Evolutionary conservation across 1,139 yeast species (phyloP), one percentile per base, ranked within the genome.

Genomic region (Pichia norvegensis): DNA sequence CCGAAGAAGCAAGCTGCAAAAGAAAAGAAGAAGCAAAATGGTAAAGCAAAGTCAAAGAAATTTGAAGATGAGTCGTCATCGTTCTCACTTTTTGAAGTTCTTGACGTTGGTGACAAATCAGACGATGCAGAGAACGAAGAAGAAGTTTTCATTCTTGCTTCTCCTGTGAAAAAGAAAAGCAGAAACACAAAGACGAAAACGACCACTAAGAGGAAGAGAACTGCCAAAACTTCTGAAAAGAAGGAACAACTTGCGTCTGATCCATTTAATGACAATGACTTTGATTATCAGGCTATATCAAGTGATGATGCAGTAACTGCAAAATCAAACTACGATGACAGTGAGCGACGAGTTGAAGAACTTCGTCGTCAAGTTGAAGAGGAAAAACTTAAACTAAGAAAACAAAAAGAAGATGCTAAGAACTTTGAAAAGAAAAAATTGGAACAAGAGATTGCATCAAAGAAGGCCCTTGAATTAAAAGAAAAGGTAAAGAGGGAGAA

Each of bases 11-110:
- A 8, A 8, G 14, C 8, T 16, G 7, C 21, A 4, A 31, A 36
- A 35, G 19, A 29, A 17, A 38, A 17, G 40, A 27, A 25, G 33
- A 27, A 16, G 14, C 17, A n/a, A 10, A 36, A 21, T 14, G 4
- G 25, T 21, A 36, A 21, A 23, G 20, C 31, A 11, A 23, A 23
- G 27, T 9, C 19, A 36, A 10, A 29, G 19, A 36, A 38, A 9
- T 16, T 14, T 20, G 36, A 31, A 11, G 33, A 20, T 35, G 29
- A 25, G 11, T 21, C 16, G n/a, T 16, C 37, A 9, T 20, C 37
- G 9, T 35, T 47, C 21, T 45, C 50, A 0, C 33, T 47, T 29
- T 47, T 47, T 43, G 50, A 47, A 22, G 45, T 41, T 4, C 16
- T 47, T 16, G 46, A 46, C 35, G 16, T 46, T n/a, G 33, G 40